Evolutionary conservation across 2,329 filamentous ascomycete species (phyloP).

Genomic region (Calonectria honghensis): DNA sequence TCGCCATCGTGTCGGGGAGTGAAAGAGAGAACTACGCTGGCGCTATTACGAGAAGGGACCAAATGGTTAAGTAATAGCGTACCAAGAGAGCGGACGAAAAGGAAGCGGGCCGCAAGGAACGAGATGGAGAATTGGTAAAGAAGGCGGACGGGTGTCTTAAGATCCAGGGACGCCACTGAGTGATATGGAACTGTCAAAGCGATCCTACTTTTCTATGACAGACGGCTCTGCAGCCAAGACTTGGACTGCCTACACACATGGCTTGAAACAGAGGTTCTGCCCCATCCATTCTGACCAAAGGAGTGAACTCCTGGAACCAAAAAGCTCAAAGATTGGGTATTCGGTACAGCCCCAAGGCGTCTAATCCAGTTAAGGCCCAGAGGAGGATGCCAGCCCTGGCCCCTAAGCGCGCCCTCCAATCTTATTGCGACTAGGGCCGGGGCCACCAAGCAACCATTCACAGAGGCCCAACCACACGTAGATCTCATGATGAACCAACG

Average conservation of each 20-base stretch:
- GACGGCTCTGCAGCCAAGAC: not conserved
- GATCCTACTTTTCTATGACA: not conserved
- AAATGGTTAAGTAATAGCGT: not conserved
- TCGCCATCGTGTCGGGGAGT: slow-evolving; percentile 43
- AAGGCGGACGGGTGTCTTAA: not conserved
- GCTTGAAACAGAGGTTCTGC: not conserved
- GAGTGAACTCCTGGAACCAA: not conserved
- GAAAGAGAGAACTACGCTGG: not conserved
- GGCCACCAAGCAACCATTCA: slow-evolving; percentile 12
- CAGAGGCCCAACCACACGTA: not conserved
- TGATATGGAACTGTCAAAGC: slow-evolving; percentile 12
- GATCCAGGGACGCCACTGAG: not conserved
- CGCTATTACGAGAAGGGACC: not conserved
- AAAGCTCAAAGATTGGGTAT: slow-evolving; percentile 12
- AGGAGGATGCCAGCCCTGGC: slow-evolving; percentile 31
- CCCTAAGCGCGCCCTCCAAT: slow-evolving; percentile 35
- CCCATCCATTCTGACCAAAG: slow-evolving; percentile 11
- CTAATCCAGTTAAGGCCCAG: not conserved
- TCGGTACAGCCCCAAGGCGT: not conserved
- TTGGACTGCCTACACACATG: not conserved
- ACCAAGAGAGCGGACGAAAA: not conserved
- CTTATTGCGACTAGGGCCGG: slow-evolving; percentile 29
- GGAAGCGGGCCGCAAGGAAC: not conserved
- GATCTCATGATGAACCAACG: slow-evolving; percentile 19
- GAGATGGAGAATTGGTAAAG: not conserved